Percentiles rank a stretch among this genome's conserved stretches.
Conservation (phyloP, 805 yeast genomes). For the Dipodascopsis tothii region DNA sequence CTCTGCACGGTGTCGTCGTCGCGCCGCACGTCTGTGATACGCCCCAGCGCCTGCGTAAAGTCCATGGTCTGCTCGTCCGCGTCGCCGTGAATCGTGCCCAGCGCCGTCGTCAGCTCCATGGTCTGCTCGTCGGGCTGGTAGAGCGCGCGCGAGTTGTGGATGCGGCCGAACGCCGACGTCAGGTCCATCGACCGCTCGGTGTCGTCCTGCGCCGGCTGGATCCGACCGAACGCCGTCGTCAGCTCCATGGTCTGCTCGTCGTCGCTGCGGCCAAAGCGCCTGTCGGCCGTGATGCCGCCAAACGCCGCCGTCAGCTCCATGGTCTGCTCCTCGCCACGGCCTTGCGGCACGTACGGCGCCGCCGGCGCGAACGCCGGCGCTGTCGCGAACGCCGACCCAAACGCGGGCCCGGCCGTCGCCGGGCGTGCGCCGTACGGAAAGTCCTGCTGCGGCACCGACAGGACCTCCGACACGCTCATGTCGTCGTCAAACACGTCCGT, state of each 20-base stretch:
- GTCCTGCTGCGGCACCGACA: no score
- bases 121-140: constrained; percentile 7
- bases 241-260: constrained; percentile 22
- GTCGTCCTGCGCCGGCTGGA: constrained; percentile 1
- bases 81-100: constrained; percentile 2
- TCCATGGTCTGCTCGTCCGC: constrained; percentile 16
- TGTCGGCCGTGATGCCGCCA: constrained; percentile 8
- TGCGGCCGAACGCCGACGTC: constrained; percentile 18
- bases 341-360: no score
- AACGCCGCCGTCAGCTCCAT: constrained; percentile 20
- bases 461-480: not conserved
- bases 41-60: constrained; percentile 13
- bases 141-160: constrained; percentile 1
- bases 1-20: constrained; percentile 8
- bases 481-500: constrained; percentile 22
- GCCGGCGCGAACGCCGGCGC: no score
- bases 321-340: constrained; percentile 10
- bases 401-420: no score
- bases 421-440: no score
- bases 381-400: no score
- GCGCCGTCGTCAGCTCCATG: constrained; percentile 11
- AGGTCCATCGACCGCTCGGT: constrained; percentile 22
- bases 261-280: no score
- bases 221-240: constrained; percentile 12
- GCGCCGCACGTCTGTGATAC: constrained; percentile 1